A percentile compares a stretch with the other conserved stretches of the same genome.
Evolutionary conservation across 2,329 filamentous ascomycete species (phyloP).

Genomic region (Botryotinia calthae): DNA sequence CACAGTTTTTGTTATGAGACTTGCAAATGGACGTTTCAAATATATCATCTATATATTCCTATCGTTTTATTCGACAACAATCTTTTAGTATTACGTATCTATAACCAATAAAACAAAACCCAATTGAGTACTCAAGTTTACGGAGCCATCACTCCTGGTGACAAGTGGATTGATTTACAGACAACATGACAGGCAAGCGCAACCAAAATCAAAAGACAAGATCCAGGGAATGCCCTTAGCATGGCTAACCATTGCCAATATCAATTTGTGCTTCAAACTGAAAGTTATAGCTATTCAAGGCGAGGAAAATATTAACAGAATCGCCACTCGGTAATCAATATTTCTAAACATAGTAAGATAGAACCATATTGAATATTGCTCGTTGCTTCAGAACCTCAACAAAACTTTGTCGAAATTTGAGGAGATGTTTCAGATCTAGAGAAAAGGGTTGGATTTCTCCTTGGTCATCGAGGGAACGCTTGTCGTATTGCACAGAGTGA

Average conservation of each 20-base stretch:
- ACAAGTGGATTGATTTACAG: not conserved
- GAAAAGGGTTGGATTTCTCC: not conserved
- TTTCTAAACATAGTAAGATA: not conserved
- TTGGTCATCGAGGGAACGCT: too few relatives aligned
- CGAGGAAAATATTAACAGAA: not conserved
- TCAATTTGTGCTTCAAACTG: not conserved
- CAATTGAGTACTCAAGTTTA: not conserved
- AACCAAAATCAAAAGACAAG: not conserved
- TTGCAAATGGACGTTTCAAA: not conserved
- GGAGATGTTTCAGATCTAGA: too few relatives aligned
- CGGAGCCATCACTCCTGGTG: not conserved
- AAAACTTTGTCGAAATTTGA: not conserved
- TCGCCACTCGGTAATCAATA: not conserved
- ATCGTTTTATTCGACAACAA: not conserved
- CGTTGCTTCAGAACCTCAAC: not conserved
- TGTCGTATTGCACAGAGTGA: not conserved
- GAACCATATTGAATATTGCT: not conserved
- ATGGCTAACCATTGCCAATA: not conserved
- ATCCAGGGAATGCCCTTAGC: not conserved
- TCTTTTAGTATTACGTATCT: not conserved
- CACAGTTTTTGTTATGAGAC: not conserved
- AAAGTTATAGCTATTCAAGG: not conserved
- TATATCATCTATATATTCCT: not conserved
- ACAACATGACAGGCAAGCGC: not conserved
- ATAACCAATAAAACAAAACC: not conserved